Evolutionary conservation across 345 rosid species (phyloP), one percentile per base, ranked within the genome.

Genomic region (Sisymbrium irio): DNA sequence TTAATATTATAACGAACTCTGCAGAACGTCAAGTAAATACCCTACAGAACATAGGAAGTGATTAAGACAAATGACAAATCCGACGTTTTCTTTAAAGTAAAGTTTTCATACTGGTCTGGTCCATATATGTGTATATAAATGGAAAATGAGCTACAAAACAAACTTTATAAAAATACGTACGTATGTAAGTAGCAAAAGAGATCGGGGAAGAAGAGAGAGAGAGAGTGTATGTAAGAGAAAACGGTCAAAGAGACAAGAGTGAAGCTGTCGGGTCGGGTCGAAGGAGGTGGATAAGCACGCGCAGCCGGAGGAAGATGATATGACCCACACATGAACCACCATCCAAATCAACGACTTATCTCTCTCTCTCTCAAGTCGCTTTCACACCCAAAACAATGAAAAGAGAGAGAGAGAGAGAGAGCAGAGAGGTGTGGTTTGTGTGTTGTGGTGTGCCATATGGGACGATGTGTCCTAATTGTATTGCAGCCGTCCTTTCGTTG

Each of bases 401-500:
- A 14, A 63, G 15, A 36, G 11, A 65, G 39, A 36, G 49, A 56
- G 17, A 55, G 36, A 51, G 59, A 67, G 19, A 53, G 3, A 1
- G 44, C 42, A 36, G 28, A 51, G 73, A 50, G 54, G 56, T 17
- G 65, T 73, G 61, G 67, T 66, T 65, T 44, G 50, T 65, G 65
- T 65, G 77, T 25, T 49, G 28, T 49, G 28, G 54, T 64, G 54
- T 58, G 65, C 35, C 62, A 64, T 32, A 75, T 76, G 66, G 49
- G 14, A 55, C 74, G 65, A 63, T 70, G 76, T 77, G 76, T 77
- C 49, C 9, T 67, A 30, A 45, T 62, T 35, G 51, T 67, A 44
- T 63, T 69, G 72, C 67, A 64, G 76, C 80, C 47, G 80, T 70
- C 76, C 75, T 70, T 70, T 77, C 80, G 6, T 71, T 71, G 80